phyloP scores from a whole-genome alignment of 2,329 filamentous ascomycete species.

The Penicillium sp. region DNA sequence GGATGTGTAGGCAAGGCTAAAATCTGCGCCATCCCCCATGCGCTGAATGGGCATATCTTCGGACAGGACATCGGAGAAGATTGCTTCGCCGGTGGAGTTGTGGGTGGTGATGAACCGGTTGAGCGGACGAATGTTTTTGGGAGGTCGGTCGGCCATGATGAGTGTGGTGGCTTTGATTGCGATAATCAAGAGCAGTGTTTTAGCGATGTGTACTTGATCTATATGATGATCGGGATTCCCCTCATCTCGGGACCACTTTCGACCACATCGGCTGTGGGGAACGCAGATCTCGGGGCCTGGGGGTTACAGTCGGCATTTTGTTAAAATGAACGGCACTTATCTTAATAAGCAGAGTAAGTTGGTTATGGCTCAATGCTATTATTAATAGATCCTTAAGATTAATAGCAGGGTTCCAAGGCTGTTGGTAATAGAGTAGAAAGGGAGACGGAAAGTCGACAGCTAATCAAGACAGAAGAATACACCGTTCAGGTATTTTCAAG shows the following conservation, averaged over 20 bases:
- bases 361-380: background rate
- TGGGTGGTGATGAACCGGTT: conserved; percentile 43
- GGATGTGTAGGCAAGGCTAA: conserved; percentile 45
- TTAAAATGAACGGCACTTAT: background rate
- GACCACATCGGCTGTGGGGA: conserved; percentile 20
- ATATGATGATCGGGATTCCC: conserved; percentile 7
- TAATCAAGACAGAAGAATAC: too few species aligned
- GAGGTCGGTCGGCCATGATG: conserved; percentile 3
- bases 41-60: conserved; percentile 26
- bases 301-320: background rate
- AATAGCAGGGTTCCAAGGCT: too few species aligned
- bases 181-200: background rate
- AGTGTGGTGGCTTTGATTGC: background rate
- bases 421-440: too few species aligned
- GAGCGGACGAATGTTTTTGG: conserved; percentile 27
- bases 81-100: conserved; percentile 34
- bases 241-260: conserved; percentile 26
- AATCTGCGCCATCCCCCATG: conserved; percentile 29
- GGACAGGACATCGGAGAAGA: conserved; percentile 34
- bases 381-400: too few species aligned
- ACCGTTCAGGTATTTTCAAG: too few species aligned
- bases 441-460: too few species aligned
- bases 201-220: conserved; percentile 2
- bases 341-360: background rate
- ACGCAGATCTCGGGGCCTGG: conserved; percentile 1